Evolutionary conservation across 192 early-diverging fungal species (phyloP).

Genomic region (Coemansia erecta): DNA sequence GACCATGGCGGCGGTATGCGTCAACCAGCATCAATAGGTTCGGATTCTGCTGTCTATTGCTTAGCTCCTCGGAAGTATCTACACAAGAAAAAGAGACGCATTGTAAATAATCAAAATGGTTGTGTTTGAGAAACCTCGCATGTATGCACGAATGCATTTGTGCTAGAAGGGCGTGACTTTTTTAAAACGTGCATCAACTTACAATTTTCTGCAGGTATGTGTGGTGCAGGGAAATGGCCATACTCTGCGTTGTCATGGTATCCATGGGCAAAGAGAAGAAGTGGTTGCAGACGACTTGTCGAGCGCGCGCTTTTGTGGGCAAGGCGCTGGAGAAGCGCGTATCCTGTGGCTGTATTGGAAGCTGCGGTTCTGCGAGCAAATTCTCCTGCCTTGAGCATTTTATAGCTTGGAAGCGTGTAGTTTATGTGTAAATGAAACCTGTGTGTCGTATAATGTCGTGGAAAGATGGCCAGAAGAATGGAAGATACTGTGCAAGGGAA

Average conservation of each 20-base stretch:
- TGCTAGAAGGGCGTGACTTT: background rate
- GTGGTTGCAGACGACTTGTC: constrained; percentile 10
- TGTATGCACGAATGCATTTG: background rate
- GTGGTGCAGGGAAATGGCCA: constrained; percentile 31
- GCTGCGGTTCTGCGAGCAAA: constrained; percentile 24
- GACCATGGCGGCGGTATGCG: constrained; percentile 78
- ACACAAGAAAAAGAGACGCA: constrained; percentile 2
- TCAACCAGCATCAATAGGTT: constrained; percentile 79
- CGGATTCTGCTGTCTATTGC: constrained; percentile 78
- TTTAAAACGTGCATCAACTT: constrained; percentile 15
- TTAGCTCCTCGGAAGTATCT: constrained; percentile 60
- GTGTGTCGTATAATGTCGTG: too few relatives aligned
- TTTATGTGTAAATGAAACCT: background rate
- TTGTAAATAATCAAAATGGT: background rate
- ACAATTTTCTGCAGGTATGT: constrained; percentile 23
- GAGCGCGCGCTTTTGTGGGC: constrained; percentile 11
- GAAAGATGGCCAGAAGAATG: too few relatives aligned
- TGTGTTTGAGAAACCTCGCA: background rate
- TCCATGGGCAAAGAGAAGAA: constrained; percentile 14
- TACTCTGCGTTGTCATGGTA: constrained; percentile 47
- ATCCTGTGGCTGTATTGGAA: background rate
- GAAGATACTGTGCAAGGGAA: too few relatives aligned
- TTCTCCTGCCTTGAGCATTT: constrained; percentile 34
- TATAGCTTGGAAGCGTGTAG: background rate
- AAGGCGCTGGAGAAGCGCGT: constrained; percentile 2